Evolutionary conservation across 2,329 filamentous ascomycete species (phyloP).

Genomic region (Cladosporium colombiae): DNA sequence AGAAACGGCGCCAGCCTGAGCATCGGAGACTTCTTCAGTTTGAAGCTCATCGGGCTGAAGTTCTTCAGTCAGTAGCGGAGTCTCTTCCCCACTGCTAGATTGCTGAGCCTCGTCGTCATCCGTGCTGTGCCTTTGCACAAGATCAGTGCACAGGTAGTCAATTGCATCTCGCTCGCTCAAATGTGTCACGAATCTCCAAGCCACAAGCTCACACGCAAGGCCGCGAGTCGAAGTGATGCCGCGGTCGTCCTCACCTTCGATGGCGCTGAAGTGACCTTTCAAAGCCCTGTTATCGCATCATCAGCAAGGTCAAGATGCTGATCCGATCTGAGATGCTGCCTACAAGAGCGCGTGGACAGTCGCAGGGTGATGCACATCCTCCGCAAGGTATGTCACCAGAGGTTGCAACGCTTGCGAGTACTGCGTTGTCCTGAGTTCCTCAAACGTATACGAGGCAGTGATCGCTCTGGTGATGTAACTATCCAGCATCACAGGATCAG

Average conservation of each 20-base stretch:
- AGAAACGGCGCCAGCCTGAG: constrained; percentile 11
- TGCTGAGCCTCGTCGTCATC: constrained; percentile 22
- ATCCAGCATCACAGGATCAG: neutral
- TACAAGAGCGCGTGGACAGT: constrained; percentile 74
- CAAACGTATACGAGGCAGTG: constrained; percentile 67
- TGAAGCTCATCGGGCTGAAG: constrained; percentile 6
- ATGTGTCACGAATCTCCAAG: constrained; percentile 73
- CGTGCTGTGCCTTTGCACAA: constrained; percentile 47
- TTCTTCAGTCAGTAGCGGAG: constrained; percentile 25
- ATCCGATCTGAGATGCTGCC: neutral
- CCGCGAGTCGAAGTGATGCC: constrained; percentile 69
- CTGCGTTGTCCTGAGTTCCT: constrained; percentile 68
- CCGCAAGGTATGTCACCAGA: constrained; percentile 66
- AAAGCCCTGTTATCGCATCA: constrained; percentile 60
- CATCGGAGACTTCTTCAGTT: constrained; percentile 21
- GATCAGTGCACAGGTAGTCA: constrained; percentile 72
- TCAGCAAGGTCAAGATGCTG: neutral
- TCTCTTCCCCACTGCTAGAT: constrained; percentile 16
- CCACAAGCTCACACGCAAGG: constrained; percentile 76
- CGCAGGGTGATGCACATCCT: constrained; percentile 65
- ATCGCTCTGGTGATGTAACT: constrained; percentile 67
- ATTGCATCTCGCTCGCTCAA: constrained; percentile 73
- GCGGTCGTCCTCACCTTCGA: constrained; percentile 61
- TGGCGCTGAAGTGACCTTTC: constrained; percentile 70
- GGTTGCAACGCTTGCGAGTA: constrained; percentile 58